Evolutionary conservation across 495 filamentous ascomycete genomes (phyloP).

Genomic region (Aspergillus homomorphus): DNA sequence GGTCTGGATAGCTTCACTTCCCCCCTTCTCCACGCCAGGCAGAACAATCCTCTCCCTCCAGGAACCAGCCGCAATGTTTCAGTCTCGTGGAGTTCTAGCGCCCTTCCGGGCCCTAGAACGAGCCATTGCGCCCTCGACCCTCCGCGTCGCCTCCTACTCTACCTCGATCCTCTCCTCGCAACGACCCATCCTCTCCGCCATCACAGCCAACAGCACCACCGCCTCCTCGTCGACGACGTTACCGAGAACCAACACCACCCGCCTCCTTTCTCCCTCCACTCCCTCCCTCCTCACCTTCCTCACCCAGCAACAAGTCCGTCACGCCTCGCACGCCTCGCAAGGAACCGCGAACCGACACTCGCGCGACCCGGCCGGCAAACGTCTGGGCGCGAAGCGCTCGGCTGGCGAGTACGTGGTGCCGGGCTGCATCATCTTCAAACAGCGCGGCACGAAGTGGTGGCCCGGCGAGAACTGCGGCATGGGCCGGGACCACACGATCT

Average conservation of each 20-base stretch:
- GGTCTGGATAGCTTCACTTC: not conserved
- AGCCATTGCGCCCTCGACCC: slow-evolving; percentile 29
- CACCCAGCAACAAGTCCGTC: slow-evolving; percentile 54
- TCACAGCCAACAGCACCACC: slow-evolving; percentile 24
- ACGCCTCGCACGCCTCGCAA: slow-evolving; percentile 84
- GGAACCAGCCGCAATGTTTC: slow-evolving; percentile 32
- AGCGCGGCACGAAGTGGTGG: slow-evolving; percentile 92
- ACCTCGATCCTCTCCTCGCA: slow-evolving; percentile 22
- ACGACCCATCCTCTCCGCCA: slow-evolving; percentile 21
- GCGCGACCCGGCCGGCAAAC: slow-evolving; percentile 86
- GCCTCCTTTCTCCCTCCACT: slow-evolving; percentile 26
- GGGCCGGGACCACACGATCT: slow-evolving; percentile 98
- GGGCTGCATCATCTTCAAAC: slow-evolving; percentile 96
- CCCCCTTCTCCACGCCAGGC: not conserved
- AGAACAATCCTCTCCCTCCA: slow-evolving; percentile 9
- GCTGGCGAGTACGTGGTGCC: slow-evolving; percentile 87
- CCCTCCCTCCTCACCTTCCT: slow-evolving; percentile 31
- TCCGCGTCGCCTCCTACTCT: slow-evolving; percentile 22
- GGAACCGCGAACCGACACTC: slow-evolving; percentile 77
- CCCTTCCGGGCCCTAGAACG: slow-evolving; percentile 42
- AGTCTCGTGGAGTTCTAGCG: slow-evolving; percentile 38
- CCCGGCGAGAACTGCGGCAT: slow-evolving; percentile 90
- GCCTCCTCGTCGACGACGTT: slow-evolving; percentile 31
- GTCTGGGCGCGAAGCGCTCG: slow-evolving; percentile 89
- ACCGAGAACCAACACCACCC: slow-evolving; percentile 34